A percentile compares a stretch with the other conserved stretches of the same genome.
Conservation (phyloP, 1,284 basidiomycete genomes). For the Leccinum subspadiceum region DNA sequence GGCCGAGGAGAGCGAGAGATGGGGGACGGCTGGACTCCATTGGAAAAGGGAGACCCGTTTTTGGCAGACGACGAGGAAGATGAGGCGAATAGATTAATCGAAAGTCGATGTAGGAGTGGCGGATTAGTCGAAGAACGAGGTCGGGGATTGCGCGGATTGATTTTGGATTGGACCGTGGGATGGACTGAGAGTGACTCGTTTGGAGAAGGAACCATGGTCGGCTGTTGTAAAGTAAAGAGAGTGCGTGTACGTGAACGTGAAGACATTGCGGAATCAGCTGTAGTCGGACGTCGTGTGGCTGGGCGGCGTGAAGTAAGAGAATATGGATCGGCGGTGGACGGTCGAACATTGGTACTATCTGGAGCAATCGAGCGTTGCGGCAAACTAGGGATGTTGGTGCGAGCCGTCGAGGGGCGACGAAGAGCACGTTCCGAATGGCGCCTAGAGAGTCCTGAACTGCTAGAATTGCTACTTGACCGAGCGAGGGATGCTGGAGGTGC, state of each 20-base stretch:
- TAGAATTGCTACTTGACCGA: slow-evolving; percentile 27
- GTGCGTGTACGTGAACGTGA: slow-evolving; percentile 25
- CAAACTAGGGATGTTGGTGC: slow-evolving; percentile 12
- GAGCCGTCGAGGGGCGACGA: slow-evolving; percentile 21
- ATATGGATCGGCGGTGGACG: slow-evolving; percentile 22
- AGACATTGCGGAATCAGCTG: slow-evolving; percentile 27
- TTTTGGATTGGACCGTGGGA: slow-evolving; percentile 18
- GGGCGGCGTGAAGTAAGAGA: slow-evolving; percentile 10
- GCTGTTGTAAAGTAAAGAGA: slow-evolving; percentile 26
- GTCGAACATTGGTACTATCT: slow-evolving; percentile 12
- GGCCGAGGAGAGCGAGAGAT: slow-evolving; percentile 44
- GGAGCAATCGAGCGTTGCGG: slow-evolving; percentile 8
- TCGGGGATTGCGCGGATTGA: slow-evolving; percentile 28
- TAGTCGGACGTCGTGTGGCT: slow-evolving; percentile 25
- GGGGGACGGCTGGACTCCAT: slow-evolving; percentile 30
- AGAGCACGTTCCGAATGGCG: slow-evolving; percentile 48
- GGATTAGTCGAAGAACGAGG: slow-evolving; percentile 69
- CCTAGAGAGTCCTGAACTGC: slow-evolving; percentile 44
- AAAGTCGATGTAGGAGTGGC: slow-evolving; percentile 66
- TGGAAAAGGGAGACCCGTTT: slow-evolving; percentile 28
- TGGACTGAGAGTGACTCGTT: slow-evolving; percentile 11
- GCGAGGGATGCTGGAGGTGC: slow-evolving; percentile 27
- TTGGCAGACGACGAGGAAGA: slow-evolving; percentile 38
- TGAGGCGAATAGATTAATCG: slow-evolving; percentile 62
- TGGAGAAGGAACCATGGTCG: slow-evolving; percentile 17